Base-by-base conservation (phyloP, 2,329 filamentous ascomycete species). In the Apiospora koreana region DNA sequence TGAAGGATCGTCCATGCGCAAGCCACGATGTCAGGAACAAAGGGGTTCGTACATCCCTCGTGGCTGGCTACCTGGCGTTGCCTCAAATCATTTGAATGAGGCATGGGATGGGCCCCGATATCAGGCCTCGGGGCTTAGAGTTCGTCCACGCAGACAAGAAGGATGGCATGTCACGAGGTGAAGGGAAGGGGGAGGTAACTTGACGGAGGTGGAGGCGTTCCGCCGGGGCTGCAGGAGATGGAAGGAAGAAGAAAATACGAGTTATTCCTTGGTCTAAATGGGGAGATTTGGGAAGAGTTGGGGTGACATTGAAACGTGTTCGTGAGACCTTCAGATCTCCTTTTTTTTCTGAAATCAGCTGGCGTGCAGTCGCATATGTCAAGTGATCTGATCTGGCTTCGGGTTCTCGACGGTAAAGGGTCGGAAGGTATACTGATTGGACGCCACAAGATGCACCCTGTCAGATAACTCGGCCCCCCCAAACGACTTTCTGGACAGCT, bases 251-350 rank as follows among this genome's bases (percentile, higher is more conserved):
- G 31, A 8, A n/a, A 38, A 62, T 38, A n/a, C 54, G 54, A 23
- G 28, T 23, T n/a, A 21, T n/a, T 62, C 54, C 54, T 21, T 62
- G 54, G 54, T 14, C 21, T 31, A 38, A 8, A 62, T n/a, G 10
- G 31, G 54, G 31, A 38, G 31, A 62, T 62, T n/a, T 35, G 54
- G 31, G 18, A 38, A 23, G 8, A 9, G 21, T 38, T 23, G 54
- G 54, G 54, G 54, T 62, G 14, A 62, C 54, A 62, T 62, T n/a
- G 31, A 62, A 62, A 62, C 54, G 54, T 62, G 54, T 62, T 62
- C 54, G 54, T 62, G 54, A 38, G 31, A 62, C 54, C 31, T n/a
- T 3, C n/a, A n/a, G 7, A 23, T n/a, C n/a, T 38, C 6, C 28
- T 4, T 35, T n/a, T 58, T 4, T 35, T n/a, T 58, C 35, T 62